Evolutionary conservation across 495 filamentous ascomycete genomes (phyloP), one percentile per base, ranked within the genome.

Genomic region (Cairneyella variabilis): DNA sequence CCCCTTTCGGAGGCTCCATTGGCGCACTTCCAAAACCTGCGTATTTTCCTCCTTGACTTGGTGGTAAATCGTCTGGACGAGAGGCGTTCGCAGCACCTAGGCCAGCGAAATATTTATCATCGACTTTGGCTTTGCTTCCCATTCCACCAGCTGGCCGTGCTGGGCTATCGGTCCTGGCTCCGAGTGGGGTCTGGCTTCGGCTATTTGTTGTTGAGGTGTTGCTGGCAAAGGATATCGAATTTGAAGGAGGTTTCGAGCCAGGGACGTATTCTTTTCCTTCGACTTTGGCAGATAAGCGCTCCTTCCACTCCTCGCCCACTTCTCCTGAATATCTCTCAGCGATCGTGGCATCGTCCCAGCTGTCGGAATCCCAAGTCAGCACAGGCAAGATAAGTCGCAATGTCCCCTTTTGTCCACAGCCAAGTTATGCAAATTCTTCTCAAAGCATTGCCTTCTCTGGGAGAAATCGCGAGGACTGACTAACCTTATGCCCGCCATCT

Each of bases 231-330:
- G 61, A 57, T 26, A 59, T 58, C 6, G 51, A 34, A 2, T 51
- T 27, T 3, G 60, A 36, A 11, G 52, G 23, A 6, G 61, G 54
- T 57, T 74, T 76, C 61, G 83, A 76, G 20, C 80, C 83, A 0
- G 79, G 81, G 6, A 90, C 84, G 66, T 90, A 98, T 57, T 93
- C 86, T 48, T 76, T 73, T 3, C 87, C 88, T 62, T 96, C 91
- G 22, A 91, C 86, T 70, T 91, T 92, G 48, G 85, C 85, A 22
- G 81, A 80, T 42, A 98, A 64, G 57, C 92, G 78, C 68, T 97
- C 95, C 67, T 97, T 97, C 76, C 84, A 98, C 71, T 98, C 95
- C 68, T 97, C 93, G 17, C 90, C 93, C 1, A 86, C 86, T 43
- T 88, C 84, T 23, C 88, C 84, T 41, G 89, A 84, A 59, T 98